Evolutionary conservation across 306 rosid genomes (phyloP), one percentile per base, ranked within the genome.

Genomic region (Luffa acutangula): DNA sequence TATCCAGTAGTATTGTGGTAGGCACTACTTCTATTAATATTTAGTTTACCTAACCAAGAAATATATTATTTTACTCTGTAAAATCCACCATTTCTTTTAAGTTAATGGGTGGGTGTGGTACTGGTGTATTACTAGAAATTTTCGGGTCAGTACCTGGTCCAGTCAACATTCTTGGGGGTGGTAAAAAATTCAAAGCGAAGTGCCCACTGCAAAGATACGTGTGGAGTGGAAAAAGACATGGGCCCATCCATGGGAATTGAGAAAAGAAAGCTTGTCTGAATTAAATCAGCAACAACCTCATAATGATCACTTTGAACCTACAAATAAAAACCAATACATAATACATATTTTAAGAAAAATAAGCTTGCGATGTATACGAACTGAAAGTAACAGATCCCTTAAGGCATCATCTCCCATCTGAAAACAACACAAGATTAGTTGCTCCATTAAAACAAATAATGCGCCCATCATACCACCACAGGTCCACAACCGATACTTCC

Each of bases 181-280:
- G 96, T 93, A 80, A 86, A 89, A 86, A 96, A 93, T 81, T 96
- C 99, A 83, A 96, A 96, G 49, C 99, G 96, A 81, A 96, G 99
- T 70, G 87, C 92, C 99, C 99, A 96, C 81, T 87, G 92, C 73
- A 96, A 94, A 77, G 97, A 88, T 79, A 96, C 97, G 67, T 85
- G 96, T 58, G 96, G 93, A 87, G 99, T 96, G 81, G 97, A 87
- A 89, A 96, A 93, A 39, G 97, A 91, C 99, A 96, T 96, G 21
- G 99, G 99, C 54, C 99, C 99, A 86, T 96, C 98, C 96, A 87
- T 90, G 43, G 99, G 99, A 80, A 96, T 85, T 45, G 99, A 96
- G 78, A 96, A 96, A n/a, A 96, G 93, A 84, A 96, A 96, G 86
- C 99, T 91, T 81, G 99, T 91, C 86, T 96, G 99, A 78, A 89